These are phyloP conservation scores for Dendrostoma leiphaemia DNA, from an alignment of 2,329 filamentous ascomycete genomes.

Conservation along the genomic window DNA sequence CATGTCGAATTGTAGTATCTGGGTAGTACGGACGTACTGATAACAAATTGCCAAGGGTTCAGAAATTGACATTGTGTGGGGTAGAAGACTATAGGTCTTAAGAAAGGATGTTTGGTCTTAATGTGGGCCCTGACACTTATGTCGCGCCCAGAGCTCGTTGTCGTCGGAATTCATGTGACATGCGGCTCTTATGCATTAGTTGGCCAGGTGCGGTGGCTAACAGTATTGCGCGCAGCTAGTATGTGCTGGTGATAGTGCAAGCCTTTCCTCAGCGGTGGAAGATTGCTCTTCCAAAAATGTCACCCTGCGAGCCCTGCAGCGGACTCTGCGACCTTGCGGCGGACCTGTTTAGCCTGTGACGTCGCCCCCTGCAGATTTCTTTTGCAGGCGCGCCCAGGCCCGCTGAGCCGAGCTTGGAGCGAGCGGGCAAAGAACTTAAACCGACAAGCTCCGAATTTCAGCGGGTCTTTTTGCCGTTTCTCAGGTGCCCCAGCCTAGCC, in stretches of 20 bases:
- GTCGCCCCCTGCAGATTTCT: not conserved
- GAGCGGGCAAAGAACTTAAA: conserved; percentile 16
- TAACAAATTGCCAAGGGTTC: too few relatives aligned
- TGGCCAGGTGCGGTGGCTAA: not conserved
- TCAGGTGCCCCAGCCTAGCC: not conserved
- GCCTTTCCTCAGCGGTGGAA: not conserved
- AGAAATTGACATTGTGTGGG: too few relatives aligned
- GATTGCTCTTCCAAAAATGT: not conserved
- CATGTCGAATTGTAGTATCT: too few relatives aligned
- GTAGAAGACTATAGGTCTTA: too few relatives aligned
- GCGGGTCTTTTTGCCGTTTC: conserved; percentile 2
- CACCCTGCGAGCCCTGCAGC: not conserved
- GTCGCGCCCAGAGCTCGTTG: too few relatives aligned
- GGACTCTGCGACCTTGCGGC: too few relatives aligned
- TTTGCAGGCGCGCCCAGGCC: not conserved
- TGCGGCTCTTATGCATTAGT: conserved; percentile 1
- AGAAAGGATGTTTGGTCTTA: too few relatives aligned
- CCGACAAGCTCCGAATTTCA: conserved; percentile 17
- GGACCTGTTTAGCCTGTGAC: not conserved
- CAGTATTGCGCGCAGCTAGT: not conserved
- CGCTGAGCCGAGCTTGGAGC: conserved; percentile 13
- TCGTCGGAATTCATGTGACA: too few relatives aligned
- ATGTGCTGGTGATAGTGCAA: not conserved
- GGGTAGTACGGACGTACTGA: too few relatives aligned
- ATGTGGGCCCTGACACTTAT: too few relatives aligned